These are phyloP conservation scores for Arctostaphylos glauca DNA, from an alignment of 148 eudicot genomes.

Conservation along the genomic window DNA sequence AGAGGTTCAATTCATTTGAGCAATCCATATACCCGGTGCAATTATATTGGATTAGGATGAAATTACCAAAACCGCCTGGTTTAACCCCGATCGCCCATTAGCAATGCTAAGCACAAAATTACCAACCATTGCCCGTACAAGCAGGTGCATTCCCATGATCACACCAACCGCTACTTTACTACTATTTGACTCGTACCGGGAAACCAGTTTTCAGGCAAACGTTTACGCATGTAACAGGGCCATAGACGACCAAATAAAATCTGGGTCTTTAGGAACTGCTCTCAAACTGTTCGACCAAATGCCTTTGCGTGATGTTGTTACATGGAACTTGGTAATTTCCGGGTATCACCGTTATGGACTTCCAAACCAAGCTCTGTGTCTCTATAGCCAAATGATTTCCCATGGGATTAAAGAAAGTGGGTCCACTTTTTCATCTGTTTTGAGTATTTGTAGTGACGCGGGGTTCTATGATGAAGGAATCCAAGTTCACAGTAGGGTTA, in stretches of 20 bases:
- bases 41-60: no score
- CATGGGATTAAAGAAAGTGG: slow-evolving; percentile 52
- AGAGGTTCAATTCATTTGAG: no score
- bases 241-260: slow-evolving; percentile 39
- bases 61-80: no score
- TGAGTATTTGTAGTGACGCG: slow-evolving; percentile 50
- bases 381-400: slow-evolving; percentile 51
- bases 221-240: slow-evolving; percentile 44
- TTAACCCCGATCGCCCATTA: not conserved
- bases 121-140: slow-evolving; percentile 10
- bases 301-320: slow-evolving; percentile 52
- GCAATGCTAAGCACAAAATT: slow-evolving; percentile 22
- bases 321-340: slow-evolving; percentile 75
- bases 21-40: no score
- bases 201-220: slow-evolving; percentile 24
- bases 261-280: slow-evolving; percentile 45
- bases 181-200: slow-evolving; percentile 35
- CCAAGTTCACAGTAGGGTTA: slow-evolving; percentile 66
- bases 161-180: slow-evolving; percentile 10
- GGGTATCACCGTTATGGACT: slow-evolving; percentile 47
- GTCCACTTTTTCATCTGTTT: slow-evolving; percentile 62
- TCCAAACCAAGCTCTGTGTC: slow-evolving; percentile 33
- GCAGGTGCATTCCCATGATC: slow-evolving; percentile 4
- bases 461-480: slow-evolving; percentile 49
- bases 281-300: slow-evolving; percentile 70